Evolutionary conservation across 352 stramenopile genomes (phyloP).

Genomic region (Aphanomyces cochlioides): DNA sequence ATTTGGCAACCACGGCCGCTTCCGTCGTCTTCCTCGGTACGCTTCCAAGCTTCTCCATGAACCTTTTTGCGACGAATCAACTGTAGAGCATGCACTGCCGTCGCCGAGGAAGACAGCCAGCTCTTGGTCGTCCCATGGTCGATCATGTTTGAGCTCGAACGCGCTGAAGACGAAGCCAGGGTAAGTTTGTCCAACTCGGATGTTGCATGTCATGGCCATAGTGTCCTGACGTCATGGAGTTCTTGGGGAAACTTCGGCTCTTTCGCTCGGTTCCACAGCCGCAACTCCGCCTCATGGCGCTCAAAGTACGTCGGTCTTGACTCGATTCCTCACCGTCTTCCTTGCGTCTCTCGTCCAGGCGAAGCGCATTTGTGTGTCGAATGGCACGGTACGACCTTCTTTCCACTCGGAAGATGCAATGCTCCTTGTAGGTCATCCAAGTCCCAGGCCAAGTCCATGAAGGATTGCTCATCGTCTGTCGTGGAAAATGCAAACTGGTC

Average conservation of each 20-base stretch:
- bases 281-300: conserved; percentile 12
- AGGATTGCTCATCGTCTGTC: conserved; percentile 18
- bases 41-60: neutral
- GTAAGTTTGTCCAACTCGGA: neutral
- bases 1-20: conserved; percentile 26
- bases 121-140: conserved; percentile 20
- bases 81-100: conserved; percentile 4
- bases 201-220: neutral
- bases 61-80: too few species aligned
- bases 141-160: conserved; percentile 7
- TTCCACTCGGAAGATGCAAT: too few species aligned
- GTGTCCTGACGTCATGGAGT: conserved; percentile 10
- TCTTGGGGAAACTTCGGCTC: conserved; percentile 21
- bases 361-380: conserved; percentile 6
- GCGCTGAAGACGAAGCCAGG: neutral
- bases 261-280: conserved; percentile 7
- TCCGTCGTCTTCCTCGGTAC: conserved; percentile 24
- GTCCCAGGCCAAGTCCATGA: conserved; percentile 18
- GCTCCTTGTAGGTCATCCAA: conserved; percentile 13
- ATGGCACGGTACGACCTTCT: conserved; percentile 1
- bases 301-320: conserved; percentile 19
- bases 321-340: neutral
- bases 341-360: conserved; percentile 7
- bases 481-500: conserved; percentile 20
- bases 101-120: conserved; percentile 1